Conservation (phyloP, 306 rosid genomes). For the Fragaria vesca region DNA sequence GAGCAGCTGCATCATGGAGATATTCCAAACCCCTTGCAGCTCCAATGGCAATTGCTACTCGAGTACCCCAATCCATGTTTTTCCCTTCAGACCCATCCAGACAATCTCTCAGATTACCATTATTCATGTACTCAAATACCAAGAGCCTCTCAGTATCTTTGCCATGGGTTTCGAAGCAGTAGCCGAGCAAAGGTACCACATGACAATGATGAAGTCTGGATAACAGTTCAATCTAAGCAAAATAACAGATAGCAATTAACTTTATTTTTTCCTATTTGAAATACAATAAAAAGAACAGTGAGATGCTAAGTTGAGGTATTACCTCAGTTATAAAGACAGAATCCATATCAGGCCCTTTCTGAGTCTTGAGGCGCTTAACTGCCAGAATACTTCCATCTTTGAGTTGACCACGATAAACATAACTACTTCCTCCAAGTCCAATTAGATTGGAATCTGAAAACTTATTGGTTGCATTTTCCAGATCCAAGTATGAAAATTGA, state of each 20-base stretch:
- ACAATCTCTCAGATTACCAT: slow-evolving; percentile 86
- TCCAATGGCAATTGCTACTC: slow-evolving; percentile 90
- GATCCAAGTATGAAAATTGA: slow-evolving; percentile 70
- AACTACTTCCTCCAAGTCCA: slow-evolving; percentile 92
- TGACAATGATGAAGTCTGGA: slow-evolving; percentile 93
- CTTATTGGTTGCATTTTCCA: slow-evolving; percentile 76
- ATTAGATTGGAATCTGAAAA: slow-evolving; percentile 76
- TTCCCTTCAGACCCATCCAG: slow-evolving; percentile 63
- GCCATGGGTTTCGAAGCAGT: slow-evolving; percentile 78
- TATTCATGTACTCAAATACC: slow-evolving; percentile 76
- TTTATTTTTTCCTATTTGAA: neutral
- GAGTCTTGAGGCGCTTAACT: slow-evolving; percentile 70
- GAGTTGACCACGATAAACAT: slow-evolving; percentile 76
- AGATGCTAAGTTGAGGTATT: slow-evolving; percentile 17
- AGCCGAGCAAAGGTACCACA: slow-evolving; percentile 87
- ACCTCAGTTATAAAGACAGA: slow-evolving; percentile 78
- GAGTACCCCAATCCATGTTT: slow-evolving; percentile 65
- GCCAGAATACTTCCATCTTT: slow-evolving; percentile 72
- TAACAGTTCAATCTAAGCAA: slow-evolving; percentile 77
- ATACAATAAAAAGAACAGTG: slow-evolving; percentile 11
- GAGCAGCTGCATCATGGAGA: slow-evolving; percentile 99
- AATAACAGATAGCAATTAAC: slow-evolving; percentile 10
- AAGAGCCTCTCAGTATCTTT: slow-evolving; percentile 73
- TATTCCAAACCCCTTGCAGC: slow-evolving; percentile 97
- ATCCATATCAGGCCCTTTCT: slow-evolving; percentile 66